These are phyloP conservation scores for Fraxinus anomala DNA, from an alignment of 257 asterid species.

Conservation along the genomic window DNA sequence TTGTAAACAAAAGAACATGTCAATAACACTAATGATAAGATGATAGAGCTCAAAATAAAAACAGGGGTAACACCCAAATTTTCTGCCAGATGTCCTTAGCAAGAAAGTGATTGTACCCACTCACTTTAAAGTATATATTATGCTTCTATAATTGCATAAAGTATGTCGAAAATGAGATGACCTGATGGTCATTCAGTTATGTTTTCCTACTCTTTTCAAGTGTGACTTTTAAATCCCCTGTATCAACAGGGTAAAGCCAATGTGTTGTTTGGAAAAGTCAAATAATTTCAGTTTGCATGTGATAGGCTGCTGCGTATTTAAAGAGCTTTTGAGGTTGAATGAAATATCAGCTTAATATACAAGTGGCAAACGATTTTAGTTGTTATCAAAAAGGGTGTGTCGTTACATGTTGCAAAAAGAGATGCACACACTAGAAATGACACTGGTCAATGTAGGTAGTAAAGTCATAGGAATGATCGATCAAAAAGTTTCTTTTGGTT, in stretches of 20 bases:
- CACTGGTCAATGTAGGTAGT: neutral
- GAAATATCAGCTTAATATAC: neutral
- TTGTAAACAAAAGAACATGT: slow-evolving; percentile 8
- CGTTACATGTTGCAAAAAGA: neutral
- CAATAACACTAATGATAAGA: neutral
- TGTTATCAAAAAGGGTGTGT: neutral
- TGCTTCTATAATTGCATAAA: slow-evolving; percentile 6
- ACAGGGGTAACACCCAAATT: neutral
- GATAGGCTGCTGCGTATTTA: neutral
- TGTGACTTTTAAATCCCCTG: neutral
- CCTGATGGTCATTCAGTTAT: neutral
- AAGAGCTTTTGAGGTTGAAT: neutral
- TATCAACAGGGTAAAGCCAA: neutral
- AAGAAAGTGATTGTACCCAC: slow-evolving; percentile 1
- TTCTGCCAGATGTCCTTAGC: neutral
- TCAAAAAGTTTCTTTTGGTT: neutral
- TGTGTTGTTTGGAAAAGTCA: neutral
- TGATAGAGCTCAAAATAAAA: slow-evolving; percentile 9
- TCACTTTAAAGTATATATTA: neutral
- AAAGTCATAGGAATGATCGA: neutral
- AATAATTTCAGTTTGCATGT: neutral
- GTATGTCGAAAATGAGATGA: neutral
- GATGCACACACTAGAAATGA: neutral
- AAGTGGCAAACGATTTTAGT: neutral
- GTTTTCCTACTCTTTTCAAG: neutral